These are phyloP conservation scores for Ensete glaucum DNA, from an alignment of 176 grass and related monocot species.

Conservation along the genomic window DNA sequence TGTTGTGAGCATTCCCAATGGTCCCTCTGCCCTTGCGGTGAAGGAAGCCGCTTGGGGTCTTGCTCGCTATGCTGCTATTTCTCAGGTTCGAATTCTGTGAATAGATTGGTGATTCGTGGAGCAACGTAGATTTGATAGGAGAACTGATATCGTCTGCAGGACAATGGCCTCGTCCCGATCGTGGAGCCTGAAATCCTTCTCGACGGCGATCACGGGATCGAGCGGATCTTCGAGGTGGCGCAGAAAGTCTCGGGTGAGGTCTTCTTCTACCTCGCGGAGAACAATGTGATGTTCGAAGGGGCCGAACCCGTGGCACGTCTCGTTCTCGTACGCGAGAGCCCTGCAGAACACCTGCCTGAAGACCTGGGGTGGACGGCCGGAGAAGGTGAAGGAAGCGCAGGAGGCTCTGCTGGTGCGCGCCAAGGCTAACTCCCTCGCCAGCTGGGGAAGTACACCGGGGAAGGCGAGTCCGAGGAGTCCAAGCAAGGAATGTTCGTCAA, in stretches of 20 bases:
- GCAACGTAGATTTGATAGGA: neutral
- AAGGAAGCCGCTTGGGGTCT: conserved; percentile 23
- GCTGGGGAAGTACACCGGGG: conserved; percentile 19
- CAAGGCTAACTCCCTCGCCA: conserved; percentile 21
- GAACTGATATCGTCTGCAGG: neutral
- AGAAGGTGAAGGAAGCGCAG: conserved; percentile 17
- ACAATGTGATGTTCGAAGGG: conserved; percentile 21
- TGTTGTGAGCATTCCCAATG: conserved; percentile 16
- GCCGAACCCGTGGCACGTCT: conserved; percentile 13
- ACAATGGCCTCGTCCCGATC: conserved; percentile 17
- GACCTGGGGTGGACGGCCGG: conserved; percentile 8
- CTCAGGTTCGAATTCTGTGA: neutral
- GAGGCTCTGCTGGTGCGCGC: conserved; percentile 14
- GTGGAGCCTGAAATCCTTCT: conserved; percentile 24
- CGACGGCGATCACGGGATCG: conserved; percentile 18
- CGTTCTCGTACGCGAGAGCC: conserved; percentile 17
- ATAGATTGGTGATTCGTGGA: neutral
- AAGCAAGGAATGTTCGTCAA: conserved; percentile 18
- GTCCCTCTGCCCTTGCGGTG: conserved; percentile 16
- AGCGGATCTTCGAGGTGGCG: conserved; percentile 18
- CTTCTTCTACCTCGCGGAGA: conserved; percentile 16
- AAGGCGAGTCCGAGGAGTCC: conserved; percentile 14
- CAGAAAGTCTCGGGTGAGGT: conserved; percentile 20
- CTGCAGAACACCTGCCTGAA: conserved; percentile 28
- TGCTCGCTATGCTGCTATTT: conserved; percentile 19